Conservation (phyloP, 306 rosid genomes). For the Cucurbita ficifolia region DNA sequence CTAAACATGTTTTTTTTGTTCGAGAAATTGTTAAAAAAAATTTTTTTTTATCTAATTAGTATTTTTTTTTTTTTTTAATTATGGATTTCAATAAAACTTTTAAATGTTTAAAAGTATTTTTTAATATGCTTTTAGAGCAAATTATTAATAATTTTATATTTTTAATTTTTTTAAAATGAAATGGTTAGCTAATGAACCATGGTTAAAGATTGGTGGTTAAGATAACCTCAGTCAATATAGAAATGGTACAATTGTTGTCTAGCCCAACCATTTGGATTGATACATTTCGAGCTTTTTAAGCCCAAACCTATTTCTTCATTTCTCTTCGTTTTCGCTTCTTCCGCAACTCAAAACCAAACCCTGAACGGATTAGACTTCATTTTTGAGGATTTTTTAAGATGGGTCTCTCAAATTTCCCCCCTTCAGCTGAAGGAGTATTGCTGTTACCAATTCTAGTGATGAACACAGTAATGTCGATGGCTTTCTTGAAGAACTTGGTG, state of each 20-base stretch:
- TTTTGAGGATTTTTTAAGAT: constrained; percentile 13
- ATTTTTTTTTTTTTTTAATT: no score
- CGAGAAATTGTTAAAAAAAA: no score
- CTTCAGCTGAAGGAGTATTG: constrained; percentile 22
- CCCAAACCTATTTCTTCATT: neutral
- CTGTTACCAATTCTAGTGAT: constrained; percentile 43
- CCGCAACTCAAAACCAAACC: neutral
- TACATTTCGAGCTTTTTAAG: neutral
- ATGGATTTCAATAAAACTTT: no score
- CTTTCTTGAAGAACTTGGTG: constrained; percentile 45
- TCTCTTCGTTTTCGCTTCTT: neutral
- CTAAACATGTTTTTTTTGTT: no score
- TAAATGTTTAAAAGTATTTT: no score
- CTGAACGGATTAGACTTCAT: neutral
- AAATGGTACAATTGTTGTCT: neutral
- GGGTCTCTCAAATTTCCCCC: constrained; percentile 58
- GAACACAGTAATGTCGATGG: constrained; percentile 43
- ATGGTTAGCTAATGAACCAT: constrained; percentile 10
- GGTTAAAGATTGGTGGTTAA: constrained; percentile 17
- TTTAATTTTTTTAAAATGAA: no score
- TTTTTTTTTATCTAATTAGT: no score
- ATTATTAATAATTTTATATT: no score
- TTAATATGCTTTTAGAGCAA: no score
- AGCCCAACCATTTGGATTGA: neutral
- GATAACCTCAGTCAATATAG: neutral